Conservation (phyloP, 768 basidiomycete species). For the Phanerochaete sordida region DNA sequence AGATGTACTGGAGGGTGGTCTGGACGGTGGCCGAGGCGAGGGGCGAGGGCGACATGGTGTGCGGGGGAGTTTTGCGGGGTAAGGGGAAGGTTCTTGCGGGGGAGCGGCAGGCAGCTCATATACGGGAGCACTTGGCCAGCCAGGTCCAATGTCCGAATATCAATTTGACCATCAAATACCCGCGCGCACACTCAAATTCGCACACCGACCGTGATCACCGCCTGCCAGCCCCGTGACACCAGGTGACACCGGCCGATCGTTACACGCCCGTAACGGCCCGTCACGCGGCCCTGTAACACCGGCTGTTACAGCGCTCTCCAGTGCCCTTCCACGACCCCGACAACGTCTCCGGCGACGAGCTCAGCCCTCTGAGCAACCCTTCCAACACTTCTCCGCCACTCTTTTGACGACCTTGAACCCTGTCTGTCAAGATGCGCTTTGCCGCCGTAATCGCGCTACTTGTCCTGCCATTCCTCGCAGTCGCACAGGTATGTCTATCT, state of each 20-base stretch:
- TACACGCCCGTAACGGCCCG: neutral
- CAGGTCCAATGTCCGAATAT: neutral
- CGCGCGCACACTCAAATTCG: slow-evolving; percentile 10
- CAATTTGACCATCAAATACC: neutral
- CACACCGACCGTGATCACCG: slow-evolving; percentile 4
- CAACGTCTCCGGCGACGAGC: neutral
- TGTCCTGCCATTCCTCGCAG: slow-evolving; percentile 35
- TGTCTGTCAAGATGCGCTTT: slow-evolving; percentile 4
- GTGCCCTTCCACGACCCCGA: neutral
- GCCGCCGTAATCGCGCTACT: slow-evolving; percentile 21
- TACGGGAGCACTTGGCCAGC: neutral
- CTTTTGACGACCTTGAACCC: neutral
- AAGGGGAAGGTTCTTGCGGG: neutral
- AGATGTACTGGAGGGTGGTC: slow-evolving; percentile 55
- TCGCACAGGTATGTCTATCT: slow-evolving; percentile 38
- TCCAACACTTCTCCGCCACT: neutral
- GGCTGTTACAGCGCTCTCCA: neutral
- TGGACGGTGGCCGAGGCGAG: slow-evolving; percentile 38
- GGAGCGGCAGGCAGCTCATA: neutral
- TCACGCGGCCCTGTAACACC: neutral
- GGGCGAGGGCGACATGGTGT: slow-evolving; percentile 32
- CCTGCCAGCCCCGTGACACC: no score
- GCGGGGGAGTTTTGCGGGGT: slow-evolving; percentile 3
- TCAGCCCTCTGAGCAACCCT: neutral
- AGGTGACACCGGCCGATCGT: neutral